These are phyloP conservation scores for Magnusiomyces ingens DNA, from an alignment of 1,139 yeast genomes.

Conservation along the genomic window DNA sequence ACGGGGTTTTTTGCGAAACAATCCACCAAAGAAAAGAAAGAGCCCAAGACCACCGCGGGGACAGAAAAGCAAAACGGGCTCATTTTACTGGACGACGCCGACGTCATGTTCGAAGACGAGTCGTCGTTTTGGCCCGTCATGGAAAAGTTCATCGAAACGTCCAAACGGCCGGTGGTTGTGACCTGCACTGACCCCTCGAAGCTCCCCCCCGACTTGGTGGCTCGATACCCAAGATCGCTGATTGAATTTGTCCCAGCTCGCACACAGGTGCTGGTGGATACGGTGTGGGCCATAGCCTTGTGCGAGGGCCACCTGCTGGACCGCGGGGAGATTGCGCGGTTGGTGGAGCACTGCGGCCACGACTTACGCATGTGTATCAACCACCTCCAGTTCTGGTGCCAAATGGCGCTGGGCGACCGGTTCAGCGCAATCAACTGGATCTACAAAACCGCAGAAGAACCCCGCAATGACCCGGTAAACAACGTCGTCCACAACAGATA, in stretches of 20 bases:
- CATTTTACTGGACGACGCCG: constrained; percentile 80
- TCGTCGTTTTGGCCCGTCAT: constrained; percentile 67
- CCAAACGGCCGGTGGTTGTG: constrained; percentile 73
- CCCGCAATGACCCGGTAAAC: background rate
- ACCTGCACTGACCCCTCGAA: constrained; percentile 54
- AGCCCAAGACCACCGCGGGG: constrained; percentile 22
- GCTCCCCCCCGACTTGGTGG: constrained; percentile 7
- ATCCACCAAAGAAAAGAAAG: background rate
- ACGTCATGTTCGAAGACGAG: constrained; percentile 73
- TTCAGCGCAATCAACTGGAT: constrained; percentile 10
- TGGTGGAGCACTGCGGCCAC: constrained; percentile 34
- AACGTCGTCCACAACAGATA: background rate
- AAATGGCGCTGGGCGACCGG: constrained; percentile 31
- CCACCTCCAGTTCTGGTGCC: constrained; percentile 54
- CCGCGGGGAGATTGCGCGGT: constrained; percentile 29
- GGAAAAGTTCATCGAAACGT: constrained; percentile 52
- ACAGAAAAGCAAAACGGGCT: constrained; percentile 47
- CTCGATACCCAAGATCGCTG: constrained; percentile 18
- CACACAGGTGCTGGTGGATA: constrained; percentile 22
- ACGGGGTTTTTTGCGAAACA: background rate
- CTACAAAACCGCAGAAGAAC: background rate
- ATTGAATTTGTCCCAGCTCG: constrained; percentile 30
- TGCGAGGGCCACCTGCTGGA: constrained; percentile 37
- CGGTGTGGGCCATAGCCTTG: constrained; percentile 35
- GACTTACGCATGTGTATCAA: constrained; percentile 55